Conservation (phyloP, 2,329 filamentous ascomycete genomes). For the Fusarium sp. region DNA sequence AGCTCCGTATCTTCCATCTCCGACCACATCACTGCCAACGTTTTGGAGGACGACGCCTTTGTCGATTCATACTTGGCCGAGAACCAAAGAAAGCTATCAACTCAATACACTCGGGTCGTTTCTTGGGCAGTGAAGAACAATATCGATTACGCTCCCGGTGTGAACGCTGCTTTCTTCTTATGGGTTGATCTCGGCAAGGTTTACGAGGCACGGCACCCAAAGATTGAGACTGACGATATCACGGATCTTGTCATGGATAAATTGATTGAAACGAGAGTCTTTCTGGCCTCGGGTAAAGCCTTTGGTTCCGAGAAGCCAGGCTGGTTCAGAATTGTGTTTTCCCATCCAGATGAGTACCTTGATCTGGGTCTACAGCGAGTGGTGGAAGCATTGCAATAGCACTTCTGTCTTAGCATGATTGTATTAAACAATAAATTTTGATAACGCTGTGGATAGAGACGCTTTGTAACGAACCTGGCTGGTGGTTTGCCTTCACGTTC, state of each 20-base stretch:
- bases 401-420: background rate
- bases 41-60: constrained; percentile 57
- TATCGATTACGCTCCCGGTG: constrained; percentile 58
- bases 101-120: constrained; percentile 52
- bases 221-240: constrained; percentile 31
- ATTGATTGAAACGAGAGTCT: constrained; percentile 48
- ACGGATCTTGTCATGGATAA: constrained; percentile 42
- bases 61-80: constrained; percentile 55
- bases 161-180: constrained; percentile 65
- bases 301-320: constrained; percentile 53
- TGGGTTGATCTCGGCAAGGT: constrained; percentile 60
- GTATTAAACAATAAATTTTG: background rate
- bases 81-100: constrained; percentile 54
- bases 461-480: background rate
- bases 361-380: constrained; percentile 42
- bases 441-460: background rate
- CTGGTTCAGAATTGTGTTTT: constrained; percentile 55
- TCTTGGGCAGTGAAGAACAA: constrained; percentile 51
- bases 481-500: background rate
- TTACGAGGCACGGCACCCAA: constrained; percentile 36
- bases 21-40: constrained; percentile 52
- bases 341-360: constrained; percentile 46
- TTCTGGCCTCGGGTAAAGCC: constrained; percentile 49
- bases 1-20: constrained; percentile 57
- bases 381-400: constrained; percentile 27